A percentile compares a stretch with the other conserved stretches of the same genome.
These are phyloP conservation scores for Xylaria multiplex DNA, from an alignment of 2,329 filamentous ascomycete genomes.

Conservation along the genomic window DNA sequence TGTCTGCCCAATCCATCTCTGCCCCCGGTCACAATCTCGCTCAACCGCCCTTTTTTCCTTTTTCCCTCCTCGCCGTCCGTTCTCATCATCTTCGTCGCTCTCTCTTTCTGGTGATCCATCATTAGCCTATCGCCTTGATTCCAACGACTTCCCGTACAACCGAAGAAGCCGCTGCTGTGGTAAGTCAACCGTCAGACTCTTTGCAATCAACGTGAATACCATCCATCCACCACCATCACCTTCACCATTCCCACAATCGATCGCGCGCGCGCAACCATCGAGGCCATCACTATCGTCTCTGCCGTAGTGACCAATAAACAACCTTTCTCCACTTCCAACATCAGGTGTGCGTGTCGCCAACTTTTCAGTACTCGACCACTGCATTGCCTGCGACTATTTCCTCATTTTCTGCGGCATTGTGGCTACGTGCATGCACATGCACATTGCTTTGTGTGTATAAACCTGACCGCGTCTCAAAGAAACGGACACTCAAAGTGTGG, in stretches of 20 bases:
- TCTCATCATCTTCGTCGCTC: slow-evolving; percentile 40
- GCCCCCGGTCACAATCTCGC: slow-evolving; percentile 48
- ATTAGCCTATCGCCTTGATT: slow-evolving; percentile 36
- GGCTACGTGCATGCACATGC: slow-evolving; percentile 20
- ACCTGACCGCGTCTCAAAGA: slow-evolving; percentile 9
- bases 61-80: slow-evolving; percentile 44
- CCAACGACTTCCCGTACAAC: slow-evolving; percentile 34
- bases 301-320: slow-evolving; percentile 18
- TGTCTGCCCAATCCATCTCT: slow-evolving; percentile 38
- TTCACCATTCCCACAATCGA: slow-evolving; percentile 9
- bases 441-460: slow-evolving; percentile 21
- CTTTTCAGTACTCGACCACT: slow-evolving; percentile 7
- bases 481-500: slow-evolving; percentile 1
- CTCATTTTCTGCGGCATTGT: slow-evolving; percentile 16
- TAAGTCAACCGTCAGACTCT: slow-evolving; percentile 29
- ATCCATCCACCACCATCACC: neutral
- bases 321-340: slow-evolving; percentile 12
- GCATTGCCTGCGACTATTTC: slow-evolving; percentile 15
- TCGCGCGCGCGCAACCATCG: slow-evolving; percentile 30
- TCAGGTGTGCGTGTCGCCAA: slow-evolving; percentile 19
- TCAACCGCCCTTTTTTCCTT: slow-evolving; percentile 48
- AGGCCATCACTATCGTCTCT: slow-evolving; percentile 11
- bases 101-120: slow-evolving; percentile 35
- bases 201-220: slow-evolving; percentile 11
- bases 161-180: slow-evolving; percentile 24